Percentiles rank a stretch among this genome's conserved stretches.
Evolutionary conservation across 345 rosid species (phyloP).

Genomic region (Ceriops zippeliana): DNA sequence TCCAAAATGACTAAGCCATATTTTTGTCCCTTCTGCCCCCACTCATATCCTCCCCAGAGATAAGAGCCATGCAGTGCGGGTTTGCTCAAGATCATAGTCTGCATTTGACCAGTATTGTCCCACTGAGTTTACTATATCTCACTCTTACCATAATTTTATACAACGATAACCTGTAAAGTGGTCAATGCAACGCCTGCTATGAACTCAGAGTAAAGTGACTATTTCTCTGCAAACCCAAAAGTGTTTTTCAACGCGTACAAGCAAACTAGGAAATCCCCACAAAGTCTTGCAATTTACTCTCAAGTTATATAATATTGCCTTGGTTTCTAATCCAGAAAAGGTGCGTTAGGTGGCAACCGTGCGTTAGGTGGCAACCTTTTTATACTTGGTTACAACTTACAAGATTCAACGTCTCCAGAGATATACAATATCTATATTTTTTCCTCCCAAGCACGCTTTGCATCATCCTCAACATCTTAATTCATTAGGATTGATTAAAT

Average conservation of each 20-base stretch:
- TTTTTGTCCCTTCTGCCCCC: too few species aligned
- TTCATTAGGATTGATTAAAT: not conserved
- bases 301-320: not conserved
- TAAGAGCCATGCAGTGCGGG: too few species aligned
- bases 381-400: too few species aligned
- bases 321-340: not conserved
- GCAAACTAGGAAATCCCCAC: not conserved
- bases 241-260: not conserved
- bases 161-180: too few species aligned
- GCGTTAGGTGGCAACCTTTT: not conserved
- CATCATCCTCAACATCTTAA: not conserved
- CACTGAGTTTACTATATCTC: too few species aligned
- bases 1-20: too few species aligned
- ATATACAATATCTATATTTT: too few species aligned
- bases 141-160: too few species aligned
- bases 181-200: not conserved
- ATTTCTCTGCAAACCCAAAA: too few species aligned
- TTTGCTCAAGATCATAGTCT: too few species aligned
- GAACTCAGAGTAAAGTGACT: not conserved
- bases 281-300: not conserved
- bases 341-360: not conserved
- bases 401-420: not conserved
- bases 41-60: too few species aligned
- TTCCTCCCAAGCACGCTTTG: not conserved
- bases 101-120: too few species aligned